Base-by-base conservation (phyloP, 2,329 filamentous ascomycete genomes). In the Sporothrix protearum region DNA sequence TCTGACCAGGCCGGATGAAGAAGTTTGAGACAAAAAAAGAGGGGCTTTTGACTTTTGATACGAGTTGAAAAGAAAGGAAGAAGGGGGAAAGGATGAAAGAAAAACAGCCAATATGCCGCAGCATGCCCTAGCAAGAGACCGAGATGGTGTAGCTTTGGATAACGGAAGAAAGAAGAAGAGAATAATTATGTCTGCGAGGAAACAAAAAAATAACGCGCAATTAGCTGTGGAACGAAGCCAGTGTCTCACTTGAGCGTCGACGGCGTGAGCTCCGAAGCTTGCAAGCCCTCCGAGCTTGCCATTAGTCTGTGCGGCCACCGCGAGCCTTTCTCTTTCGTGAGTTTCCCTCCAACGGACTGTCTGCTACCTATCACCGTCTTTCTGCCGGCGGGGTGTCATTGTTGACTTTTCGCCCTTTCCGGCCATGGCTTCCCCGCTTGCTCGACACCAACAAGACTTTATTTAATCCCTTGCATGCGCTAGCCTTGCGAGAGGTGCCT, bases 381-480 rank as follows among this genome's bases (percentile, higher is more conserved):
- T 16, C 12, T 45, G 12, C 12, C 42, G 14, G 42, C 53, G 7
- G 9, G 51, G 16, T 12, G 59, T 7, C n/a, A 9, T 42, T 45
- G 36, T 63, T 42, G 42, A 63, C 59, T 42, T 63, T 42, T 45
- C 6, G 10, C 59, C 59, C 59, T 10, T 28, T 63, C 59, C 59
- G 59, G 59, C 9, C 59, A 63, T 55, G 33, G 59, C 36, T 36
- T 28, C 36, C n/a, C 59, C 59, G 36, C 59, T 63, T 36, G 25
- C n/a, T 33, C 16, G 6, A 57, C 51, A 57, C 51, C 25, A 14
- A 10, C 51, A 22, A 6, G 25, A 14, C 53, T n/a, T 4, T 2
- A 16, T 28, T 33, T 39, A n/a, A 64, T 64, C 61, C 61, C 61
- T 64, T 64, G 61, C 61, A 64, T 64, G 36, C 61, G 10, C 36